Conservation (phyloP, 2,329 filamentous ascomycete species). For the Sphaerostilbella broomeana region DNA sequence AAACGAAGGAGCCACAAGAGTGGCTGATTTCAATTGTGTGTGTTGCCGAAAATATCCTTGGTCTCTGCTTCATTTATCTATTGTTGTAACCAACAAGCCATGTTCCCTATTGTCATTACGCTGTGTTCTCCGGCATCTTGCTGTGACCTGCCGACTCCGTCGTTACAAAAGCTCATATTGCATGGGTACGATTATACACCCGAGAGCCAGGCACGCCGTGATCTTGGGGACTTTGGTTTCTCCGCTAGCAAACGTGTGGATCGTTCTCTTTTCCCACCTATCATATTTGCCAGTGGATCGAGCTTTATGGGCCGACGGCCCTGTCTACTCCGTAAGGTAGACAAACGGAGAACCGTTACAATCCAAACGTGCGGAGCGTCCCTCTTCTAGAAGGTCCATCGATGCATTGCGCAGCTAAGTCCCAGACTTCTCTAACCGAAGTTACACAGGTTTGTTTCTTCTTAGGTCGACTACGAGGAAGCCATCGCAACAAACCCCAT, state of each 20-base stretch:
- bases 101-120: background rate
- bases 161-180: too few relatives aligned
- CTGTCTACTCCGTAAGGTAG: too few relatives aligned
- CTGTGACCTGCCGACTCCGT: too few relatives aligned
- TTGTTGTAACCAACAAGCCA: background rate
- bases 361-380: background rate
- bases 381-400: background rate
- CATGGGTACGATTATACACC: too few relatives aligned
- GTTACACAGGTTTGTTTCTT: background rate
- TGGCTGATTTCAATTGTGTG: background rate
- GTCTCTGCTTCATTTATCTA: background rate
- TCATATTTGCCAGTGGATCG: background rate
- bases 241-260: background rate
- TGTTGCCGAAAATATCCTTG: too few relatives aligned
- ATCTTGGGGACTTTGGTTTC: background rate
- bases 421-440: background rate
- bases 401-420: background rate
- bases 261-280: background rate
- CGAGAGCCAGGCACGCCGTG: too few relatives aligned
- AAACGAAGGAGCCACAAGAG: background rate
- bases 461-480: too few relatives aligned
- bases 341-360: background rate
- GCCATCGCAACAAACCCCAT: too few relatives aligned
- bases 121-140: background rate
- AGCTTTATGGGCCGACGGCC: background rate